Conservation (phyloP, 116 monocot genomes). For the Posidonia oceanica region DNA sequence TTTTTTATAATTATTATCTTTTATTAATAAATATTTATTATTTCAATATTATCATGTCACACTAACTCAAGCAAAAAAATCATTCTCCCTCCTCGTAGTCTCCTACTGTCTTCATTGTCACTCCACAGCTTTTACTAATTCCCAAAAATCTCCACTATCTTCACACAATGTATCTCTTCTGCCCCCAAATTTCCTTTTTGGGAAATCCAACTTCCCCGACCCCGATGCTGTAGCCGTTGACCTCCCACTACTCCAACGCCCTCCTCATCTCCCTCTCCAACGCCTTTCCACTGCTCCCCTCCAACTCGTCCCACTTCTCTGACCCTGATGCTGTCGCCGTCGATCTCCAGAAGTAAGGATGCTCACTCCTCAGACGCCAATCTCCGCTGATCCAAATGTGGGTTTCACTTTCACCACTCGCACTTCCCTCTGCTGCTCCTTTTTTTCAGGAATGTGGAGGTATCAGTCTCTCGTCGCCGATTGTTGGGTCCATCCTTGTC, state of each 20-base stretch:
- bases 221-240: neutral
- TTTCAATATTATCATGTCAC: too few relatives aligned
- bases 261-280: neutral
- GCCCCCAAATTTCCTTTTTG: too few relatives aligned
- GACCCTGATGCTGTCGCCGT: conserved; percentile 13
- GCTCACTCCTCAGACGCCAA: neutral
- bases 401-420: neutral
- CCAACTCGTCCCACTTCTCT: conserved; percentile 4
- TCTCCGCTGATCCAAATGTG: neutral
- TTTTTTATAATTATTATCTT: too few relatives aligned
- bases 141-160: too few relatives aligned
- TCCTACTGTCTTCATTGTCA: too few relatives aligned
- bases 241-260: neutral
- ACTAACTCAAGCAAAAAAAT: too few relatives aligned
- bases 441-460: conserved; percentile 1
- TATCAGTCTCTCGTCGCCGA: neutral
- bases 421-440: neutral
- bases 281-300: neutral
- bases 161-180: too few relatives aligned
- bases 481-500: neutral
- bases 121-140: too few relatives aligned
- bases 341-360: conserved; percentile 3
- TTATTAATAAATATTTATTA: too few relatives aligned
- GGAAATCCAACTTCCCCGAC: too few relatives aligned
- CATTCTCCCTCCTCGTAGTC: too few relatives aligned